phyloP scores from a whole-genome alignment of 768 basidiomycete genomes.

The Leucogyrophana mollusca region DNA sequence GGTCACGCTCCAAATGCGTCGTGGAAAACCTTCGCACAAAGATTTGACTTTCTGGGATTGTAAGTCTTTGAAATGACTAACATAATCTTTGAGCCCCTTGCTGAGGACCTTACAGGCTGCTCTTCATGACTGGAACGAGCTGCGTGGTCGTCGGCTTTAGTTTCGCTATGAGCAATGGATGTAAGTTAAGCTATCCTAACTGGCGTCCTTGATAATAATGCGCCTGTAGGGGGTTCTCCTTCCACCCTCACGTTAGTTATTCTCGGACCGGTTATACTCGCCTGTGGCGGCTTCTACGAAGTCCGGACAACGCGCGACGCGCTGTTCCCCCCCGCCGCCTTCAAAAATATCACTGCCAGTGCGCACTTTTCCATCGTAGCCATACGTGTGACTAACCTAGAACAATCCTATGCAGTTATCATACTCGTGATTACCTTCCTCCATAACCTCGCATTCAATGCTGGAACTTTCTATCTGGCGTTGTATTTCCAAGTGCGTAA shows the following conservation, averaged over 20 bases:
- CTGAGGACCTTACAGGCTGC: constrained; percentile 41
- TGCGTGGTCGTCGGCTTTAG: constrained; percentile 79
- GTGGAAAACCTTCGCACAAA: constrained; percentile 51
- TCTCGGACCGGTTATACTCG: constrained; percentile 52
- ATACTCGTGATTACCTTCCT: constrained; percentile 71
- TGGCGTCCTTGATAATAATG: constrained; percentile 12
- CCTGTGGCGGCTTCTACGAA: constrained; percentile 68
- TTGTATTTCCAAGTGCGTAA: constrained; percentile 72
- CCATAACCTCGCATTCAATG: constrained; percentile 80
- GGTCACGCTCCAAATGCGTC: constrained; percentile 46
- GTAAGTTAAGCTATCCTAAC: constrained; percentile 41
- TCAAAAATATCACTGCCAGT: constrained; percentile 63
- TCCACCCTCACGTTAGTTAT: constrained; percentile 61
- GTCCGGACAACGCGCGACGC: constrained; percentile 63
- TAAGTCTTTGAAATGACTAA: constrained; percentile 37
- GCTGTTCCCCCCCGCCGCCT: constrained; percentile 65
- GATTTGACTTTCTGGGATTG: constrained; percentile 80
- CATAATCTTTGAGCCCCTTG: constrained; percentile 16
- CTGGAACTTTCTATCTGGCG: constrained; percentile 85
- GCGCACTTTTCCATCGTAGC: constrained; percentile 17
- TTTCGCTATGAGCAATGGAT: constrained; percentile 65
- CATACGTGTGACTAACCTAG: constrained; percentile 3
- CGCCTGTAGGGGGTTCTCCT: constrained; percentile 55
- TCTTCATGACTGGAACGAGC: constrained; percentile 76
- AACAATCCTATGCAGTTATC: constrained; percentile 42